Conservation (phyloP, 1,284 basidiomycete species). For the Ustilago vetiveriae region DNA sequence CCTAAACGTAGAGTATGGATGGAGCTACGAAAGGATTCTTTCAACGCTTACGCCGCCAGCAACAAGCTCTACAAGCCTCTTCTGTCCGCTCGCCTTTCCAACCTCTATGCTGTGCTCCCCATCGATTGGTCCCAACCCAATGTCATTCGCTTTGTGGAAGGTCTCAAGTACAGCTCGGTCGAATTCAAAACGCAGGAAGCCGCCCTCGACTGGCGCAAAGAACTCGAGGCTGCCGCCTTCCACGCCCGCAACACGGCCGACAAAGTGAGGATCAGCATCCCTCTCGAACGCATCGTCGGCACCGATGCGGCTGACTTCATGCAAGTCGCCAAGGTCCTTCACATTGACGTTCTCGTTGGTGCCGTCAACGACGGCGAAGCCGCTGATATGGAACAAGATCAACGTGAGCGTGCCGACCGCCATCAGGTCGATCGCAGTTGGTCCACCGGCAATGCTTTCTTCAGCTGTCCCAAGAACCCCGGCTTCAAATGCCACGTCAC, state of each 20-base stretch:
- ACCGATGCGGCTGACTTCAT: conserved; percentile 33
- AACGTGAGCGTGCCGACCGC: conserved; percentile 11
- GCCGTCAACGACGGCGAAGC: conserved; percentile 17
- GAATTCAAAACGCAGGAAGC: conserved; percentile 63
- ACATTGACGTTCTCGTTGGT: conserved; percentile 31
- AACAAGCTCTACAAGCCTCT: conserved; percentile 59
- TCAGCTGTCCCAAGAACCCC: conserved; percentile 37
- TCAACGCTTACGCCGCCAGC: conserved; percentile 55
- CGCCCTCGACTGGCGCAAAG: conserved; percentile 50
- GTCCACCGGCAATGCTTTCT: conserved; percentile 14
- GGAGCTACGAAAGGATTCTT: conserved; percentile 48
- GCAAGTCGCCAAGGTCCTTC: conserved; percentile 47
- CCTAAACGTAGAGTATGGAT: conserved; percentile 55
- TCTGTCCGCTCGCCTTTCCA: conserved; percentile 45
- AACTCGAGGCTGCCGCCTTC: conserved; percentile 53
- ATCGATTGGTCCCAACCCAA: conserved; percentile 43
- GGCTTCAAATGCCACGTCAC: conserved; percentile 36
- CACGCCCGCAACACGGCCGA: conserved; percentile 47
- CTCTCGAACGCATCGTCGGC: conserved; percentile 50
- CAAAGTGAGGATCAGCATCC: conserved; percentile 55
- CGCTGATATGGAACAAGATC: neutral
- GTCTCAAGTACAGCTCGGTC: conserved; percentile 32
- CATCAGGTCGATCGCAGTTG: conserved; percentile 28
- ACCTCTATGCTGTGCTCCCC: conserved; percentile 50
- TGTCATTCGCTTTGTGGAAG: conserved; percentile 45